These are phyloP conservation scores for Thuja plicata DNA, from an alignment of 83 land plant species.

Conservation along the genomic window DNA sequence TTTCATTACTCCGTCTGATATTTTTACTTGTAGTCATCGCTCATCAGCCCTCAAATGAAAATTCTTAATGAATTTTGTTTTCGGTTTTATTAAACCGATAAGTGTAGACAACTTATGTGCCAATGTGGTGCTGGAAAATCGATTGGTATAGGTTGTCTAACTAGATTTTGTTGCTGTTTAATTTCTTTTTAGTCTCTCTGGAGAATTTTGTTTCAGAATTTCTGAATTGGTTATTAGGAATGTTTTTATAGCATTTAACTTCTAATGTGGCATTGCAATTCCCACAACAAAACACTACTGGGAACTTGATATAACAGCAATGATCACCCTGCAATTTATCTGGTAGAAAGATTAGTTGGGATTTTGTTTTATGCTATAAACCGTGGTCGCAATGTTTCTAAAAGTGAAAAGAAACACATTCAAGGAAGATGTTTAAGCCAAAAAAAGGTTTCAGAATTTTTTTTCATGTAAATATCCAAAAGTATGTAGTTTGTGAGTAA, in stretches of 20 bases:
- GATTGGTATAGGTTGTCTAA: neutral
- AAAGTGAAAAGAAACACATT: neutral
- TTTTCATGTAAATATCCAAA: neutral
- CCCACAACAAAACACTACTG: neutral
- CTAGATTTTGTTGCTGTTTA: neutral
- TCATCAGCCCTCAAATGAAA: too few relatives aligned
- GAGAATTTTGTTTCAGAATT: neutral
- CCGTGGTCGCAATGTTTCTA: neutral
- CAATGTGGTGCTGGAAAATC: neutral
- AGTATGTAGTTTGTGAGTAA: neutral
- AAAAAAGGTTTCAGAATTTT: neutral
- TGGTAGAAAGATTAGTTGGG: neutral
- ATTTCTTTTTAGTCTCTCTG: neutral
- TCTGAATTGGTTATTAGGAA: neutral
- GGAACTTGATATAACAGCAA: neutral
- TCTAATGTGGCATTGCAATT: neutral
- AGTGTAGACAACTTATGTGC: neutral
- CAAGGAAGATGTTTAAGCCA: neutral
- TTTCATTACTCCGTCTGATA: neutral
- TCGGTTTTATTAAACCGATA: neutral
- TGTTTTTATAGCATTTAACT: neutral
- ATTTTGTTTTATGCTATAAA: neutral
- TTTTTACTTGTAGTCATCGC: neutral
- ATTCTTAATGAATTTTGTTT: neutral
- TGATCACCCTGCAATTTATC: neutral